Percentiles rank a stretch among this genome's conserved stretches.
phyloP scores from a whole-genome alignment of 1,284 basidiomycete species.

The Mrakiaceae sp. region DNA sequence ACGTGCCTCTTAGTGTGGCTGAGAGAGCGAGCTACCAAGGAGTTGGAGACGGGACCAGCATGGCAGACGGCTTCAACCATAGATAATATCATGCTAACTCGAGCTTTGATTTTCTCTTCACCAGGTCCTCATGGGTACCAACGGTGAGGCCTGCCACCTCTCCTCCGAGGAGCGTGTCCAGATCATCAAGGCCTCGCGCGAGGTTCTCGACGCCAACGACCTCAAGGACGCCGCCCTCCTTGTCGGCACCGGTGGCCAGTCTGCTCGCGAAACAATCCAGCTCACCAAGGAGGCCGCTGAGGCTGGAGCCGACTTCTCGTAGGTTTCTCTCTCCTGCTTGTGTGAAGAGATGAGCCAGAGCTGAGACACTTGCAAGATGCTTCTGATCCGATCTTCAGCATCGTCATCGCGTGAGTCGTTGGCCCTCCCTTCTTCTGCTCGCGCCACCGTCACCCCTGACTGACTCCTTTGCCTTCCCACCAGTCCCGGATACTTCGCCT shows the following conservation, averaged over 20 bases:
- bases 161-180: conserved; percentile 54
- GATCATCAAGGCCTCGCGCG: conserved; percentile 53
- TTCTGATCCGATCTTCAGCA: conserved; percentile 51
- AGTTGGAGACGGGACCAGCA: no score
- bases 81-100: not conserved
- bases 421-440: not conserved
- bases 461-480: conserved; percentile 25
- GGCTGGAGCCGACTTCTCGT: conserved; percentile 64
- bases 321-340: conserved; percentile 54
- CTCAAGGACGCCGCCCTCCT: conserved; percentile 59
- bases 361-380: conserved; percentile 44
- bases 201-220: conserved; percentile 61
- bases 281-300: conserved; percentile 64
- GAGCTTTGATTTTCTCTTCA: not conserved
- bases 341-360: conserved; percentile 46
- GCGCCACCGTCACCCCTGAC: not conserved
- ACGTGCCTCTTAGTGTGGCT: not conserved
- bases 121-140: conserved; percentile 35
- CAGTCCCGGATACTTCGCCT: conserved; percentile 38
- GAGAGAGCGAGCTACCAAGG: no score
- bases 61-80: not conserved
- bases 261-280: conserved; percentile 68
- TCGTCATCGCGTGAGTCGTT: conserved; percentile 40
- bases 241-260: conserved; percentile 73
- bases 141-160: conserved; percentile 48